These are phyloP conservation scores for Sporisorium graminicola DNA, from an alignment of 1,284 basidiomycete species.

Conservation along the genomic window DNA sequence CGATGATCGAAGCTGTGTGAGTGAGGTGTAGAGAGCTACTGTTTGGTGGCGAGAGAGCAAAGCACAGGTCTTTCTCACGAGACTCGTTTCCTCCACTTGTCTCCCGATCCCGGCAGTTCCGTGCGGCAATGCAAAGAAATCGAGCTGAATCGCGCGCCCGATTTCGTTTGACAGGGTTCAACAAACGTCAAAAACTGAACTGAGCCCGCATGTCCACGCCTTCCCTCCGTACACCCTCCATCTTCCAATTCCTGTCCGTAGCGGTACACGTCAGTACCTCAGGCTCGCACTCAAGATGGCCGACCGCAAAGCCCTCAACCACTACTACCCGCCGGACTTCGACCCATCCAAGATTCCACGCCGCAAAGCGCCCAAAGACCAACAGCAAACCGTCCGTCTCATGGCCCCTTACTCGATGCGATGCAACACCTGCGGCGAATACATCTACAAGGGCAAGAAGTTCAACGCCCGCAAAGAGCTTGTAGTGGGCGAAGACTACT, in stretches of 20 bases:
- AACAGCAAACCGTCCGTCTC: conserved; percentile 94
- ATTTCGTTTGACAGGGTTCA: neutral
- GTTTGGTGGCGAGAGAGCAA: conserved; percentile 10
- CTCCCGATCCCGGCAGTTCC: neutral
- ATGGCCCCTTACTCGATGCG: conserved; percentile 99
- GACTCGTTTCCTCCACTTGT: conserved; percentile 8
- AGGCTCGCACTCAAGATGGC: conserved; percentile 62
- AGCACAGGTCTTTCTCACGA: neutral
- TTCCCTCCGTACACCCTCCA: conserved; percentile 8
- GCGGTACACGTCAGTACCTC: conserved; percentile 5
- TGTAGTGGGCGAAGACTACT: conserved; percentile 95
- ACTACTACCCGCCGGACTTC: conserved; percentile 80
- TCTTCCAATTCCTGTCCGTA: neutral
- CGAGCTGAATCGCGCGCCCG: neutral
- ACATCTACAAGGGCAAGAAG: conserved; percentile 94
- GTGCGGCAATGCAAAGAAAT: neutral
- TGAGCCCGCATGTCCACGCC: conserved; percentile 6
- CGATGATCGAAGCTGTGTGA: neutral
- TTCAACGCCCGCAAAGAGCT: conserved; percentile 99
- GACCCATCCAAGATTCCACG: conserved; percentile 96
- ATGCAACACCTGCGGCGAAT: conserved; percentile 89
- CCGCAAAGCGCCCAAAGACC: conserved; percentile 87
- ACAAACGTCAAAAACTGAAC: neutral
- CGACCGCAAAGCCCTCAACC: conserved; percentile 71
- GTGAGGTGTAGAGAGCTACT: neutral